Evolutionary conservation across 768 basidiomycete genomes (phyloP).

Genomic region (Boletus insuetus): DNA sequence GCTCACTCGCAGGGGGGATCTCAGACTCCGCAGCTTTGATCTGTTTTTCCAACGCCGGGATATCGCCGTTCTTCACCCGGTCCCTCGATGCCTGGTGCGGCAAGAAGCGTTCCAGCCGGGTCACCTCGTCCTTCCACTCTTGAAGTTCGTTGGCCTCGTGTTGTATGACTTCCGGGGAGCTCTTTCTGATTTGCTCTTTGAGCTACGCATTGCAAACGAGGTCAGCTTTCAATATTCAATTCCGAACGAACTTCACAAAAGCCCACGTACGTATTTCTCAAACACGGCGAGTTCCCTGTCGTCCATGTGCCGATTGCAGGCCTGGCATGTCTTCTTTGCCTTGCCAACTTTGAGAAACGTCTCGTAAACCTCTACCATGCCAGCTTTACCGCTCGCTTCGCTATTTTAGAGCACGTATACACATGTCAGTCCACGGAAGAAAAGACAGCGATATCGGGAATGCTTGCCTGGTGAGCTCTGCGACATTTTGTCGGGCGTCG

Average conservation of each 20-base stretch:
- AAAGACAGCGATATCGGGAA: no score
- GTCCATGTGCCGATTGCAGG: slow-evolving; percentile 70
- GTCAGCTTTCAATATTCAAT: not conserved
- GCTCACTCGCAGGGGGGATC: slow-evolving; percentile 47
- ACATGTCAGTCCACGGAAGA: not conserved
- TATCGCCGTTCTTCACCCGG: slow-evolving; percentile 56
- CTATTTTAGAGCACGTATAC: slow-evolving; percentile 9
- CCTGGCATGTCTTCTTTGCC: slow-evolving; percentile 65
- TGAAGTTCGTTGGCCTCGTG: slow-evolving; percentile 36
- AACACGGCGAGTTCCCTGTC: slow-evolving; percentile 55
- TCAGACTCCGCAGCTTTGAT: slow-evolving; percentile 55
- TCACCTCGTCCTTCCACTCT: slow-evolving; percentile 61
- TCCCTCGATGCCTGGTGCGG: slow-evolving; percentile 54
- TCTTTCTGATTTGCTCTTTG: slow-evolving; percentile 56
- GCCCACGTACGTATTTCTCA: slow-evolving; percentile 61
- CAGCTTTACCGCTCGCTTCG: slow-evolving; percentile 24
- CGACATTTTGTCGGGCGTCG: slow-evolving; percentile 26
- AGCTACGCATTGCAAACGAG: slow-evolving; percentile 43
- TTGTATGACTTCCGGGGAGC: slow-evolving; percentile 45
- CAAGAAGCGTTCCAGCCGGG: slow-evolving; percentile 53
- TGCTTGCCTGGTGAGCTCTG: slow-evolving; percentile 20
- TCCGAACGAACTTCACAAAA: not conserved
- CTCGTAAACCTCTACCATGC: slow-evolving; percentile 49
- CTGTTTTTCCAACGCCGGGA: slow-evolving; percentile 63
- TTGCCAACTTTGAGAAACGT: slow-evolving; percentile 55